A percentile compares a stretch with the other conserved stretches of the same genome.
Conservation (phyloP, 441 rosid genomes). For the Adansonia rubrostipa region DNA sequence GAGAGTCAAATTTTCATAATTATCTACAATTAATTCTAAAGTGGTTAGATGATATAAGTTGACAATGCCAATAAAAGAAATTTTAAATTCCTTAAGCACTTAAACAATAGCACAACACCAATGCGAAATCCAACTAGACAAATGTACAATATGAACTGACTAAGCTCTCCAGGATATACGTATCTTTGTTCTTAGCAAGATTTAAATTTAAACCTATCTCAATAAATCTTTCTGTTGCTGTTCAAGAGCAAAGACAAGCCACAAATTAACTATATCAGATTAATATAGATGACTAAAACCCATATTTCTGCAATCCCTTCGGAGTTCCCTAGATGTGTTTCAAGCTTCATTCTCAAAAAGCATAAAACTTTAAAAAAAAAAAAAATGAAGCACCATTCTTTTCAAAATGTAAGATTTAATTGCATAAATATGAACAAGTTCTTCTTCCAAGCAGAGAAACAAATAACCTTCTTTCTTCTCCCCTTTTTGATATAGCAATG, state of each 20-base stretch:
- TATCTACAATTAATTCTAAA: neutral
- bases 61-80: neutral
- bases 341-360: neutral
- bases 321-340: neutral
- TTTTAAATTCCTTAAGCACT: neutral
- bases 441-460: neutral
- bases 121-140: neutral
- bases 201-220: neutral
- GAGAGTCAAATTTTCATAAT: neutral
- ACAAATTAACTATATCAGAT: neutral
- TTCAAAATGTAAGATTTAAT: neutral
- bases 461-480: neutral
- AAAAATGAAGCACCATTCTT: neutral
- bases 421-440: neutral
- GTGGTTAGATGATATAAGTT: neutral
- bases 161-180: neutral
- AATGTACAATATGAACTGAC: neutral
- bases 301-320: neutral
- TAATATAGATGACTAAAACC: neutral
- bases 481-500: neutral
- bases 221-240: neutral
- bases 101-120: neutral
- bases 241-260: neutral
- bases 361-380: neutral
- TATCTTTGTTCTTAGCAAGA: neutral